These are phyloP conservation scores for Paramecium biaurelia DNA, from an alignment of 73 alveolate genomes.

Conservation along the genomic window DNA sequence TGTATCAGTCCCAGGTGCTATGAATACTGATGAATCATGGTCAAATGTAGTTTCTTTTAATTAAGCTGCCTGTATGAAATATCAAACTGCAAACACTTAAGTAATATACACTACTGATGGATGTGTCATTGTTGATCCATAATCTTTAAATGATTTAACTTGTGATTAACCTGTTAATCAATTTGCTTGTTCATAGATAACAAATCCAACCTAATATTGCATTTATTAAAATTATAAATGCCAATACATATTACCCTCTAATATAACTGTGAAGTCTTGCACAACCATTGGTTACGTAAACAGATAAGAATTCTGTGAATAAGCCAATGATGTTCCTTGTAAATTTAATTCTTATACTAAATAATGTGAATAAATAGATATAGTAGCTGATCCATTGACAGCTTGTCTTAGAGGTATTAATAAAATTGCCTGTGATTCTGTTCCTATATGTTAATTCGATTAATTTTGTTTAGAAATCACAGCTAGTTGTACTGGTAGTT, in stretches of 20 bases:
- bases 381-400: neutral
- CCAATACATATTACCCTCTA: neutral
- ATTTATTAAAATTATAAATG: neutral
- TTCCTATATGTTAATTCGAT: neutral
- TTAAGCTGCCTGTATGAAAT: neutral
- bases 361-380: neutral
- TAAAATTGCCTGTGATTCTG: neutral
- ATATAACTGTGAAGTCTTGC: neutral
- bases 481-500: neutral
- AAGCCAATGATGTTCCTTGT: slow-evolving; percentile 27
- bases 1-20: neutral
- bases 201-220: neutral
- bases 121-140: neutral
- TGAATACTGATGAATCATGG: neutral
- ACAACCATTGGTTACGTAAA: neutral
- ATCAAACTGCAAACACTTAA: neutral
- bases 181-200: neutral
- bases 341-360: neutral
- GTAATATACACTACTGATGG: neutral
- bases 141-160: neutral
- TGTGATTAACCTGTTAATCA: slow-evolving; percentile 7
- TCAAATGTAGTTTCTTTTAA: neutral
- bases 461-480: neutral
- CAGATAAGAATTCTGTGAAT: slow-evolving; percentile 33
- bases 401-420: neutral